Conservation (phyloP, 805 yeast genomes). For the Starmerella scarabaei region DNA sequence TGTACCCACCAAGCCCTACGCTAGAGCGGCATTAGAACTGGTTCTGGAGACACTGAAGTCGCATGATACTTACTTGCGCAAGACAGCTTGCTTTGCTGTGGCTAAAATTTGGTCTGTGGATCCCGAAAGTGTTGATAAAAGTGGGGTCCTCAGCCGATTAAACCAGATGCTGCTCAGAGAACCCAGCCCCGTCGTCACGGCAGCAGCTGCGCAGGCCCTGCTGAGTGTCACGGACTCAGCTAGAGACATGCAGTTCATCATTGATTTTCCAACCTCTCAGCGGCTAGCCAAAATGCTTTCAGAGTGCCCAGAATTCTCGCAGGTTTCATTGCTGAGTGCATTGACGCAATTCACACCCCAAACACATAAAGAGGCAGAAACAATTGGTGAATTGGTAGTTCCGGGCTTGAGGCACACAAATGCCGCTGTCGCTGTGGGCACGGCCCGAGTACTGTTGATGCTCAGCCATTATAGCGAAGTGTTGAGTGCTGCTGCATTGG, state of each 20-base stretch:
- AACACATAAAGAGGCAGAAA: slow-evolving; percentile 48
- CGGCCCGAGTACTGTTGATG: slow-evolving; percentile 60
- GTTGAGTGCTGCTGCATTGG: slow-evolving; percentile 43
- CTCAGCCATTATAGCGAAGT: slow-evolving; percentile 54
- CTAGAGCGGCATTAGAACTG: slow-evolving; percentile 34
- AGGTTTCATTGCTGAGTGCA: slow-evolving; percentile 50
- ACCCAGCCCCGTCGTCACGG: slow-evolving; percentile 44
- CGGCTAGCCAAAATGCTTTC: slow-evolving; percentile 32
- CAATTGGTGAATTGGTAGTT: slow-evolving; percentile 47
- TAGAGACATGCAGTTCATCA: slow-evolving; percentile 37
- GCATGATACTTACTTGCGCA: slow-evolving; percentile 47
- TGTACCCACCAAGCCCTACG: slow-evolving; percentile 42
- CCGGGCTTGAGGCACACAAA: slow-evolving; percentile 72
- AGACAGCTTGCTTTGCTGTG: slow-evolving; percentile 55
- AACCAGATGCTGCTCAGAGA: slow-evolving; percentile 43
- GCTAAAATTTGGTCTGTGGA: slow-evolving; percentile 53
- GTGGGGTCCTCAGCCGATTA: slow-evolving; percentile 36
- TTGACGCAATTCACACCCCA: slow-evolving; percentile 62
- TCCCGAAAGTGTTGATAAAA: slow-evolving; percentile 33
- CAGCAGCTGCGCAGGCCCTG: slow-evolving; percentile 60
- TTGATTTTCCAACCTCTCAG: slow-evolving; percentile 39
- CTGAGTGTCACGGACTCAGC: slow-evolving; percentile 48
- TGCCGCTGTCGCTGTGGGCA: slow-evolving; percentile 65
- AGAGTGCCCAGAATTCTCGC: slow-evolving; percentile 54
- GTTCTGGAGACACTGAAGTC: slow-evolving; percentile 33